Percentiles rank a stretch among this genome's conserved stretches.
Evolutionary conservation across 2,329 filamentous ascomycete genomes (phyloP).

Genomic region (Cryoendolithus antarcticus): DNA sequence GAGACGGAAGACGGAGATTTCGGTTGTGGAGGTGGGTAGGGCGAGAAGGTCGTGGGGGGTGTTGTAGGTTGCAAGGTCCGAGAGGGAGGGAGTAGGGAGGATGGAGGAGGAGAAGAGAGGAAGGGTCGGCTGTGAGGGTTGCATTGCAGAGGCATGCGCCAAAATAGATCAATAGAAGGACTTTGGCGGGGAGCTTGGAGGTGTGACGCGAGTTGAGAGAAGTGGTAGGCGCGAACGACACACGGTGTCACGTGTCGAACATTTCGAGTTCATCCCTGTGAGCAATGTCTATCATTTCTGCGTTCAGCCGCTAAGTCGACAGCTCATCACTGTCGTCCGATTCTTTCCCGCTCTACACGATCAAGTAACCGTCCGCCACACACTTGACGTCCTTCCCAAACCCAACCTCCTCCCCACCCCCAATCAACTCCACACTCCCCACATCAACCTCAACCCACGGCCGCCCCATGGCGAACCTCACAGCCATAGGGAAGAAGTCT

Average conservation of each 20-base stretch:
- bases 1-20: conserved; percentile 59
- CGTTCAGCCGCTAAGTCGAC: background rate
- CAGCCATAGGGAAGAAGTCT: conserved; percentile 96
- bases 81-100: conserved; percentile 43
- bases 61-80: conserved; percentile 57
- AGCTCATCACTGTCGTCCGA: too few relatives aligned
- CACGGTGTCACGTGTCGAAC: background rate
- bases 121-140: background rate
- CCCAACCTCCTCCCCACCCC: conserved; percentile 64
- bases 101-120: conserved; percentile 2
- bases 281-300: background rate
- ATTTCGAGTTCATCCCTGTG: too few relatives aligned
- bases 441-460: conserved; percentile 93
- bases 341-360: conserved; percentile 45
- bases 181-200: too few relatives aligned
- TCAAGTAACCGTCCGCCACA: conserved; percentile 60
- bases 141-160: too few relatives aligned
- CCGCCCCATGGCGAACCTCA: conserved; percentile 72
- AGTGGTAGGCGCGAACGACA: background rate
- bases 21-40: conserved; percentile 53
- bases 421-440: conserved; percentile 59
- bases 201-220: background rate
- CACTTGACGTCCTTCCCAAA: conserved; percentile 76
- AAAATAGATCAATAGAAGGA: too few relatives aligned
- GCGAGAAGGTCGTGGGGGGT: conserved; percentile 67